Conservation (phyloP, 495 filamentous ascomycete genomes). For the Lichenothelia convexa region DNA sequence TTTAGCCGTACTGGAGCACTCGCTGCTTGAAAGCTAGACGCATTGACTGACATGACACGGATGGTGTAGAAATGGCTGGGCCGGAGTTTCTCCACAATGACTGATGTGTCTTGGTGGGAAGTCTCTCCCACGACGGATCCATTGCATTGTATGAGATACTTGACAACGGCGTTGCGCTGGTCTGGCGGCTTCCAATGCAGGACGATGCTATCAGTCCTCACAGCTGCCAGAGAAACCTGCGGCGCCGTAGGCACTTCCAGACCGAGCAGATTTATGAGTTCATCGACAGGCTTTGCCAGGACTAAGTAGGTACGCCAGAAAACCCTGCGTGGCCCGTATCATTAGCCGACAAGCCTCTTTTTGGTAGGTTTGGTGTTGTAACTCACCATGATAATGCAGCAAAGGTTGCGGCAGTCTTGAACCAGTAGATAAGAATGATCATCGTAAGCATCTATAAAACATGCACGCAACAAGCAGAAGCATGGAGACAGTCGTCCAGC, state of each 20-base stretch:
- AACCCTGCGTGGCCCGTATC: too few species aligned
- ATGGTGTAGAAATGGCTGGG: slow-evolving; percentile 82
- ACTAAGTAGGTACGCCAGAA: slow-evolving; percentile 70
- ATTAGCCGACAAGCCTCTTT: too few species aligned
- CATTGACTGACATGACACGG: slow-evolving; percentile 72
- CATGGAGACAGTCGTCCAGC: too few species aligned
- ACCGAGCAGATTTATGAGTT: slow-evolving; percentile 75
- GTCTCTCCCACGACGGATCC: slow-evolving; percentile 79
- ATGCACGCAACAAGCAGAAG: too few species aligned
- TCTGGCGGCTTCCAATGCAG: slow-evolving; percentile 78
- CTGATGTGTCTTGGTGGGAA: slow-evolving; percentile 62
- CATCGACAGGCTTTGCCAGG: slow-evolving; percentile 71
- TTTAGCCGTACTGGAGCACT: slow-evolving; percentile 66
- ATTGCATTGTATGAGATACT: slow-evolving; percentile 84
- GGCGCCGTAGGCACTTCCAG: slow-evolving; percentile 84
- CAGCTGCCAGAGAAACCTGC: slow-evolving; percentile 77
- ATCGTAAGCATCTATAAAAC: too few species aligned
- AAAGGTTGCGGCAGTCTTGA: too few species aligned
- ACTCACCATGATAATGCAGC: too few species aligned
- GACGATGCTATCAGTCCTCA: slow-evolving; percentile 70
- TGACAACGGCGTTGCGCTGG: slow-evolving; percentile 57
- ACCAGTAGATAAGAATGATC: too few species aligned
- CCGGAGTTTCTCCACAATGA: slow-evolving; percentile 69
- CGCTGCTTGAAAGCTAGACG: slow-evolving; percentile 76
- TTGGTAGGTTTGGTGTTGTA: too few species aligned